Base-by-base conservation (phyloP, 78 protist genomes). In the Emiliania huxleyi region DNA sequence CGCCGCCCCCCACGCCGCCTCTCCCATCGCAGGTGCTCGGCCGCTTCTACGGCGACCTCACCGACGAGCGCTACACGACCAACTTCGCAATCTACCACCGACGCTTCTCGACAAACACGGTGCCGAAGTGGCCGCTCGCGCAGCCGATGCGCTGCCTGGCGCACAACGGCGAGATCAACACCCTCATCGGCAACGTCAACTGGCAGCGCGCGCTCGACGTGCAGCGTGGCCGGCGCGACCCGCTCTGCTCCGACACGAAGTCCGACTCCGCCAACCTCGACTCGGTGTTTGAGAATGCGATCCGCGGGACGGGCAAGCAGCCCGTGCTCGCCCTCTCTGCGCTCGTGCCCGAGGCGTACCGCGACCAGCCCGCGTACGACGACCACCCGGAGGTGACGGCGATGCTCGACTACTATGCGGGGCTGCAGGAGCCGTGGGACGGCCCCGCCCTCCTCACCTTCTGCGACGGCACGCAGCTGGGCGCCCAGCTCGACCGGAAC, bases 81-180 rank as follows among this genome's bases (percentile, higher is more conserved):
- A 33, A 8, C 44, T 87, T n/a, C 1, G 91, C 91, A 18, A 71
- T 85, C 40, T 93, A 90, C 87, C 94, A 93, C 89, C 92, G 93
- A 0, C 95, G 95, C 90, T 93, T 93, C 93, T 62, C 89, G n/a
- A 93, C 95, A 26, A 93, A 93, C 95, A 93, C 95, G 25, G 37
- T 55, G 73, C 95, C 95, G 25, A 62, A 81, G 29, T 93, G 95
- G 95, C 88, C 92, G 55, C 91, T 89, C 48, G 84, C 77, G 19
- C 97, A 95, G 84, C 97, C 98, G n/a, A n/a, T 94, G 87, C 94
- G 97, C 21, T 44, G 12, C 91, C 81, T 96, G 33, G 94, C 94
- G 3, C 98, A 97, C 98, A 97, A 97, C 94, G 98, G 98, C 33
- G 98, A 97, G 71, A 97, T 97, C 94, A 97, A 97, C 96, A 97